Base-by-base conservation (phyloP, 139 green algal genomes). In the Chlamydomonas schloesseri region DNA sequence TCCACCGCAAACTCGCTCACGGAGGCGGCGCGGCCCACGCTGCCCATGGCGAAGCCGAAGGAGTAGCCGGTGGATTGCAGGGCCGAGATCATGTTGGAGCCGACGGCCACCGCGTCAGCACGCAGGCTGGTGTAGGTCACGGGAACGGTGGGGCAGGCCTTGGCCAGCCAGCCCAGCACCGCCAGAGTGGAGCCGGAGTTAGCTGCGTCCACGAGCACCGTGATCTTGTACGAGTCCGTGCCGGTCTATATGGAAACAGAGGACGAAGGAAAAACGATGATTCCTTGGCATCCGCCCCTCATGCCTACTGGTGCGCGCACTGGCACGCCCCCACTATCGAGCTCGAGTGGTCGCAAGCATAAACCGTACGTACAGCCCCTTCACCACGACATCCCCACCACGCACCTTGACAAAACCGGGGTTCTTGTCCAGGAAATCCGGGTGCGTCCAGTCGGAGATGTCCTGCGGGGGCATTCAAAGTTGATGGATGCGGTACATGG, bases 401-500 rank as follows among this genome's bases (percentile, higher is more conserved):
- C 55, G 2, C 29, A 77, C 82, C 70, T 65, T 72, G 58, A 79
- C 64, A 28, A 88, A 73, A 10, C 23, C 26, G 1, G 83, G 83
- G 70, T 88, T 88, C 42, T 47, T 60, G 84, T 88, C 84, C 46
- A 73, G 64, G 21, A 88, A 33, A 20, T 88, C 84, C 5, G 84
- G 74, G 64, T 87, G 82, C 57, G 82, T 73, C 71, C 82, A 87
- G 2, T 67, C 46, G 15, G 26, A 11, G 47, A 87, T 74, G 20
- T 81, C 82, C 70, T 87, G 69, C 28, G 5, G 33, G 15, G 26
- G 34, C 28, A 23, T 58, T 13, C 13, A 15, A 58, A 58, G 53
- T 13, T 13, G 53, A 23, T 58, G 53, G 13, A 23, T 58, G 13
- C 13, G 13, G 15, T 23, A 15, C 13, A 13, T 58, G 53, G 53